These are phyloP conservation scores for Cubamyces lactineus DNA, from an alignment of 768 basidiomycete genomes.

Conservation along the genomic window DNA sequence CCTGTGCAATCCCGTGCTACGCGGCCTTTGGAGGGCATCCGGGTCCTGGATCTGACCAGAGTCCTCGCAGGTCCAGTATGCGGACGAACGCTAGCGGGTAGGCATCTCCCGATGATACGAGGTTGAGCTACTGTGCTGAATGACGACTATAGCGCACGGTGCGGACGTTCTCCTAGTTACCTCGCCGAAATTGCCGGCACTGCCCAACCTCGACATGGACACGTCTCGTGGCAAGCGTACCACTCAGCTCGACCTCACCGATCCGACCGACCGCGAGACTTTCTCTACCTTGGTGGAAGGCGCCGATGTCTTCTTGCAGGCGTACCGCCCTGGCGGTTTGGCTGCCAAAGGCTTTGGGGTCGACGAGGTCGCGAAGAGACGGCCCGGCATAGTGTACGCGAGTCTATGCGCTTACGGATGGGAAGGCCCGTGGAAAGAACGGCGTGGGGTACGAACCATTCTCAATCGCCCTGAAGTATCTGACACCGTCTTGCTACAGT, in stretches of 20 bases:
- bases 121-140: neutral
- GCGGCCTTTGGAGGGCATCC: conserved; percentile 51
- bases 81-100: conserved; percentile 60
- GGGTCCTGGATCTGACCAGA: conserved; percentile 61
- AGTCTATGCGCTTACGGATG: conserved; percentile 60
- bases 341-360: conserved; percentile 52
- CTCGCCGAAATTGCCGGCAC: conserved; percentile 54
- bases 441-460: conserved; percentile 48
- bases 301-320: conserved; percentile 63
- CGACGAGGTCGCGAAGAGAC: conserved; percentile 39
- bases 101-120: neutral
- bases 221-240: conserved; percentile 68
- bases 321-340: conserved; percentile 58
- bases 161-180: conserved; percentile 61
- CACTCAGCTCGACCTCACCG: conserved; percentile 57
- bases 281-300: conserved; percentile 43
- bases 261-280: conserved; percentile 34
- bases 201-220: conserved; percentile 56
- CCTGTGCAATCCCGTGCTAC: conserved; percentile 9
- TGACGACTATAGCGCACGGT: conserved; percentile 47
- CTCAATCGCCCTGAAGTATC: neutral
- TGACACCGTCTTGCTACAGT: conserved; percentile 42
- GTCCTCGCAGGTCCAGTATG: conserved; percentile 62
- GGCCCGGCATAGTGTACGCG: conserved; percentile 56
- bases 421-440: conserved; percentile 58